phyloP scores from a whole-genome alignment of 345 rosid genomes.

The Aquilaria yunnanensis region DNA sequence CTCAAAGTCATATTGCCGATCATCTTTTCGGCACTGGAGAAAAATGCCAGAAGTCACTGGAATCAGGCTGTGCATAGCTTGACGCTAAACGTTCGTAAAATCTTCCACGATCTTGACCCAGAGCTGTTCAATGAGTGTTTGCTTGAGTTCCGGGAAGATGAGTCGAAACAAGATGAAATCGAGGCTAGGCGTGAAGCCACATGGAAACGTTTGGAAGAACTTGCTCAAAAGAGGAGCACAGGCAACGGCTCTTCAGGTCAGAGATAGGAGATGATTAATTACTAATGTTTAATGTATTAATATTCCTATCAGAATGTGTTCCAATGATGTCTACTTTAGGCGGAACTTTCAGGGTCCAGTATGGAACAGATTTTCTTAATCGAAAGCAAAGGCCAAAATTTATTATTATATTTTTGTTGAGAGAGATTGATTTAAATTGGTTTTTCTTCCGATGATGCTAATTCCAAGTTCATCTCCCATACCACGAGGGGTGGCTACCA shows the following conservation, averaged over 20 bases:
- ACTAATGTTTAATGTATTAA: too few species aligned
- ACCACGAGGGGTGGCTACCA: too few species aligned
- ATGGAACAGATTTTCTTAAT: too few species aligned
- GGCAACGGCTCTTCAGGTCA: slow-evolving; percentile 20
- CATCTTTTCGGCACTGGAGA: slow-evolving; percentile 58
- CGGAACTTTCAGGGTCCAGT: too few species aligned
- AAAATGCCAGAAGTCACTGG: slow-evolving; percentile 54
- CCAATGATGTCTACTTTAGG: too few species aligned
- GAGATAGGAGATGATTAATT: slow-evolving; percentile 11
- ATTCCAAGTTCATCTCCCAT: too few species aligned
- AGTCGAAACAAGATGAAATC: slow-evolving; percentile 32
- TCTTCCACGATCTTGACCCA: slow-evolving; percentile 47
- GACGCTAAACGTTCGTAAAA: slow-evolving; percentile 51
- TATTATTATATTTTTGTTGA: too few species aligned
- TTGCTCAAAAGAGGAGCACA: slow-evolving; percentile 45
- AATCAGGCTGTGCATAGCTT: slow-evolving; percentile 60
- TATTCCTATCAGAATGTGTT: too few species aligned
- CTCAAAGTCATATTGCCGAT: slow-evolving; percentile 48
- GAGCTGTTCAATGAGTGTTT: slow-evolving; percentile 49
- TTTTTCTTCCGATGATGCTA: too few species aligned
- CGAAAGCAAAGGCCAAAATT: too few species aligned
- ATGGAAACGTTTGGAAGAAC: slow-evolving; percentile 71
- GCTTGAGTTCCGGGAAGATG: slow-evolving; percentile 40
- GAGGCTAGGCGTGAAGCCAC: slow-evolving; percentile 30
- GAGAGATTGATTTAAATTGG: too few species aligned